Conservation (phyloP, 768 basidiomycete species). For the Cantharellus cinnabarinus region DNA sequence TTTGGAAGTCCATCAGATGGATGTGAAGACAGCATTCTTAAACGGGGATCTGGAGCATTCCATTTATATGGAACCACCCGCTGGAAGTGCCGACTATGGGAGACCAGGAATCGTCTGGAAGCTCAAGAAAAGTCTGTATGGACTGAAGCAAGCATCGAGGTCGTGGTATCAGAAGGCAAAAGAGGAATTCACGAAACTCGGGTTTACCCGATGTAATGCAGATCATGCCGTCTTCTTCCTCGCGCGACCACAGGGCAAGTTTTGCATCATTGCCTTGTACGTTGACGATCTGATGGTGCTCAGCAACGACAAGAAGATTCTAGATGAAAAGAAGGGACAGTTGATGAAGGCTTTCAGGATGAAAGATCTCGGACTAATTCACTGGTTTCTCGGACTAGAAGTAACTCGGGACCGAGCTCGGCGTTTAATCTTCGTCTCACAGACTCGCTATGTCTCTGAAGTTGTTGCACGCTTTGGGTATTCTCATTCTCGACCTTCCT, state of each 20-base stretch:
- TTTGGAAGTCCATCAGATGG: conserved; percentile 7
- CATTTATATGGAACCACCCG: conserved; percentile 8
- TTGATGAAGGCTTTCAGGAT: conserved; percentile 13
- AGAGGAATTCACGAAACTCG: conserved; percentile 13
- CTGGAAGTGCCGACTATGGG: conserved; percentile 1
- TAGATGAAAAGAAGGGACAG: conserved; percentile 10
- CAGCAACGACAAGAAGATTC: neutral
- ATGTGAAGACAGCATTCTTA: conserved; percentile 6
- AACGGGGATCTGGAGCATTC: conserved; percentile 8
- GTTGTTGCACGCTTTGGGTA: neutral
- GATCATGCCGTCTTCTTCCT: conserved; percentile 14
- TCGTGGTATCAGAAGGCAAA: conserved; percentile 18
- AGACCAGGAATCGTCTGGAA: conserved; percentile 9
- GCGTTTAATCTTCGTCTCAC: neutral
- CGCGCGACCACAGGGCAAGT: neutral
- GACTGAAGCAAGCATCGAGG: conserved; percentile 19
- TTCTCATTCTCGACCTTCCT: too few relatives aligned
- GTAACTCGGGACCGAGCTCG: neutral
- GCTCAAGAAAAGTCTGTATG: conserved; percentile 17
- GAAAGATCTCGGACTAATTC: conserved; percentile 1
- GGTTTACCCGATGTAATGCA: conserved; percentile 15
- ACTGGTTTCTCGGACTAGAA: conserved; percentile 1
- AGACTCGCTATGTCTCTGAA: neutral
- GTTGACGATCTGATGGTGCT: conserved; percentile 1
- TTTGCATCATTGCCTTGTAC: conserved; percentile 7